Evolutionary conservation across 345 rosid species (phyloP).

Genomic region (Carallia brachiata): DNA sequence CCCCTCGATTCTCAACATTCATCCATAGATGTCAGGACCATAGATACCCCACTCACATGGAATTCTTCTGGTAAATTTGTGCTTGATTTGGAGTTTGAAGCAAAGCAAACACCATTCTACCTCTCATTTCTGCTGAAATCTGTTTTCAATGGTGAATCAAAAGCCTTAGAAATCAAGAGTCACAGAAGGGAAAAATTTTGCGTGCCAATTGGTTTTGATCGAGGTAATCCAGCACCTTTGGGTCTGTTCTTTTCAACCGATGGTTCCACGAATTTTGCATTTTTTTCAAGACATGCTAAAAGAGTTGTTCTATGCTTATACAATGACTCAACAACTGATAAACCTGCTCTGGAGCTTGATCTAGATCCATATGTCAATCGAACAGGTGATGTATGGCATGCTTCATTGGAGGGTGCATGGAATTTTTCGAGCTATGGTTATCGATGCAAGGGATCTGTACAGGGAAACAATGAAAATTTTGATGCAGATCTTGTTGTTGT

Average conservation of each 20-base stretch:
- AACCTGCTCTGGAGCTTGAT: constrained; percentile 85
- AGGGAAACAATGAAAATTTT: constrained; percentile 27
- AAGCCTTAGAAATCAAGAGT: constrained; percentile 50
- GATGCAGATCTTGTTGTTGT: constrained; percentile 40
- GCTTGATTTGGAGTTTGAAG: constrained; percentile 69
- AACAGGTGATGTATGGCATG: constrained; percentile 90
- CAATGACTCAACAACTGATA: constrained; percentile 45
- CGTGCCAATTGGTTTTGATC: constrained; percentile 74
- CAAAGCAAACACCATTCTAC: constrained; percentile 60
- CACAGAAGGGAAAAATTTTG: constrained; percentile 59
- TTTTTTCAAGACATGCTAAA: constrained; percentile 59
- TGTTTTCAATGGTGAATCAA: constrained; percentile 22
- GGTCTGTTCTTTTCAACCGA: constrained; percentile 69
- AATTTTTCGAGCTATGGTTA: constrained; percentile 60
- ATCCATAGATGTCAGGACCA: constrained; percentile 34
- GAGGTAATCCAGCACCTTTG: constrained; percentile 67
- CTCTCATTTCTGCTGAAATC: constrained; percentile 71
- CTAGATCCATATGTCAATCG: constrained; percentile 83
- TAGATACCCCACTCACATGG: constrained; percentile 46
- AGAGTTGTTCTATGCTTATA: constrained; percentile 68
- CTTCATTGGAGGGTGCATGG: constrained; percentile 50
- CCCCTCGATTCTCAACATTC: constrained; percentile 43
- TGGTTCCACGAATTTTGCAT: constrained; percentile 69
- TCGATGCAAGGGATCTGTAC: constrained; percentile 43
- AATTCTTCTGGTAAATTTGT: constrained; percentile 40